Conservation (phyloP, 352 stramenopile species). For the Vaucheria bursata region DNA sequence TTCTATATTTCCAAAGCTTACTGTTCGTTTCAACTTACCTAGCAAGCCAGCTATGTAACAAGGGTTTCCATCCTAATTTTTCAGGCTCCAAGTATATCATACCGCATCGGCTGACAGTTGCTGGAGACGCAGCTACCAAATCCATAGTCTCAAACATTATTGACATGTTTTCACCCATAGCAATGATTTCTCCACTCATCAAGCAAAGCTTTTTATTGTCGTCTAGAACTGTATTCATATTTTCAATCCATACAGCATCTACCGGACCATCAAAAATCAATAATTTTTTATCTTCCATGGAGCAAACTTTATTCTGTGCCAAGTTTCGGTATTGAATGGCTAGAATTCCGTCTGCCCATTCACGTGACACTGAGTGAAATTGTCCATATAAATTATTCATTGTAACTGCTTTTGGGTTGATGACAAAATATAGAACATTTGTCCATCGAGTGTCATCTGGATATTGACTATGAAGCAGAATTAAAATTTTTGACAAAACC, state of each 20-base stretch:
- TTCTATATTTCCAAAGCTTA: neutral
- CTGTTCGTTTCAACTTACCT: constrained; percentile 10
- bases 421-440: constrained; percentile 59
- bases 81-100: constrained; percentile 85
- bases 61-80: constrained; percentile 74
- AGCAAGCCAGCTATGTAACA: constrained; percentile 69
- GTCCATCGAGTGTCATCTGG: constrained; percentile 56
- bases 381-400: constrained; percentile 85
- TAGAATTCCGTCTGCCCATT: constrained; percentile 86
- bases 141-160: constrained; percentile 92
- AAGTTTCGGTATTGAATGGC: constrained; percentile 84
- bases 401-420: constrained; percentile 88
- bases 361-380: constrained; percentile 83
- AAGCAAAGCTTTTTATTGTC: constrained; percentile 66
- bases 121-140: constrained; percentile 57
- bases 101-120: constrained; percentile 77
- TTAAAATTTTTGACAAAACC: neutral
- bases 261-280: constrained; percentile 84
- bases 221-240: constrained; percentile 77
- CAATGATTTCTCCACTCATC: constrained; percentile 86
- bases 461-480: constrained; percentile 2
- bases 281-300: constrained; percentile 72
- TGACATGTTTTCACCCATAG: constrained; percentile 84
- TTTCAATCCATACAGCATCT: constrained; percentile 87
- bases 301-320: constrained; percentile 58